A percentile compares a stretch with the other conserved stretches of the same genome.
phyloP scores from a whole-genome alignment of 345 rosid genomes.

The thale cress (Arabidopsis thaliana) region DNA sequence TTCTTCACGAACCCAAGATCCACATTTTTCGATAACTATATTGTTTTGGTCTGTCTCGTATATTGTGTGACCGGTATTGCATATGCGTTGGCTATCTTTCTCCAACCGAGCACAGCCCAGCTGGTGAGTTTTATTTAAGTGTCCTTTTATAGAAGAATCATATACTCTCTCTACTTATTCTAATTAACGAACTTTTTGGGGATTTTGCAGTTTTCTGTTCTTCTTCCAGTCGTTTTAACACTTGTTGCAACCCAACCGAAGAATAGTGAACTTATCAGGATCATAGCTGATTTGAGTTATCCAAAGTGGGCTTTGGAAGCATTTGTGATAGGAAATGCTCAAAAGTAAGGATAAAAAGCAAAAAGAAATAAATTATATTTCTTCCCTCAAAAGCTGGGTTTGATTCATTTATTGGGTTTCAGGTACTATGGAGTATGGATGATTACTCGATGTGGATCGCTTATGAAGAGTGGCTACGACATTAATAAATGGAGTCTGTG shows the following conservation, averaged over 20 bases:
- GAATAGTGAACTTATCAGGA: slow-evolving; percentile 47
- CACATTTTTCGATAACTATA: slow-evolving; percentile 73
- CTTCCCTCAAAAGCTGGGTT: neutral
- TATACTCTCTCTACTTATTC: neutral
- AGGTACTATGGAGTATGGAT: slow-evolving; percentile 95
- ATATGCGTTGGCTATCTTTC: slow-evolving; percentile 81
- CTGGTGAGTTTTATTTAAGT: slow-evolving; percentile 60
- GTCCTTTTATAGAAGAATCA: neutral
- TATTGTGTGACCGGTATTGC: slow-evolving; percentile 97
- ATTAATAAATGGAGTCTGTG: slow-evolving; percentile 66
- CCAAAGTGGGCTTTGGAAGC: slow-evolving; percentile 93
- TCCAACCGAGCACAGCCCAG: slow-evolving; percentile 84
- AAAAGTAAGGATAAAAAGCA: slow-evolving; percentile 55
- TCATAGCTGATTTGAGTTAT: slow-evolving; percentile 65
- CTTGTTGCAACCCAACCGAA: slow-evolving; percentile 72
- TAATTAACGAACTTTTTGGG: slow-evolving; percentile 20
- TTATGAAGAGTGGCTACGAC: slow-evolving; percentile 61
- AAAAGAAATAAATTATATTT: neutral
- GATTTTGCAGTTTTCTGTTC: slow-evolving; percentile 83
- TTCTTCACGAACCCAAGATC: slow-evolving; percentile 94
- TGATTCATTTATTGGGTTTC: slow-evolving; percentile 18
- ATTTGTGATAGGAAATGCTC: slow-evolving; percentile 79
- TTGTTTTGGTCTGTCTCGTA: slow-evolving; percentile 80
- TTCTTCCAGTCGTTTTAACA: slow-evolving; percentile 93
- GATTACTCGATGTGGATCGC: slow-evolving; percentile 77